phyloP scores from a whole-genome alignment of 345 rosid species.

The Cardamine occulta region DNA sequence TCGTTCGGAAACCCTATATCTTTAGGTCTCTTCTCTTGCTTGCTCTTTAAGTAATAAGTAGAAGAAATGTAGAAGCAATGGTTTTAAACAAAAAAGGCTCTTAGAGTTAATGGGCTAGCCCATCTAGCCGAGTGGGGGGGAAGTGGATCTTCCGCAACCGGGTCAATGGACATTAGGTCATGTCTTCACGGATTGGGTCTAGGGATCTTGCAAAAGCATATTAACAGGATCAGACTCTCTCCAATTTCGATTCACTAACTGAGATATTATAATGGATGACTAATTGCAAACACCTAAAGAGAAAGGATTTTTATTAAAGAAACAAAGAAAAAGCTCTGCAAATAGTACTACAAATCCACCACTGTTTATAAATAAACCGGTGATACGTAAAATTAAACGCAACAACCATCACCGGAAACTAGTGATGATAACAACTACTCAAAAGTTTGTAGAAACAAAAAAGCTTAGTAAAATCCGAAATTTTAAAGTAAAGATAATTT shows the following conservation, averaged over 20 bases:
- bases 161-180: not conserved
- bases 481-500: conserved; percentile 20
- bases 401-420: conserved; percentile 14
- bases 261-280: not conserved
- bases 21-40: not conserved
- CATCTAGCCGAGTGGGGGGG: not conserved
- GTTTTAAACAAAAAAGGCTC: not conserved
- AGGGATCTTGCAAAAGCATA: not conserved
- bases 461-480: conserved; percentile 20
- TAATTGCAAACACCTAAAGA: conserved; percentile 1
- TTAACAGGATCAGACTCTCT: not conserved
- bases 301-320: conserved; percentile 9
- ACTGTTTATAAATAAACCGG: conserved; percentile 32
- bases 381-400: not conserved
- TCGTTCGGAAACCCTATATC: not conserved
- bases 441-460: conserved; percentile 15
- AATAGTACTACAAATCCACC: conserved; percentile 31
- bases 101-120: not conserved
- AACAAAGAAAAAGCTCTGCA: not conserved
- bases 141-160: not conserved
- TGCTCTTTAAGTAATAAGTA: not conserved
- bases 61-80: not conserved
- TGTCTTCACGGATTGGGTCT: not conserved
- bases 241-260: not conserved
- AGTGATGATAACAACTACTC: conserved; percentile 29